Conservation (phyloP, 495 filamentous ascomycete genomes). For the Neurospora sp. region DNA sequence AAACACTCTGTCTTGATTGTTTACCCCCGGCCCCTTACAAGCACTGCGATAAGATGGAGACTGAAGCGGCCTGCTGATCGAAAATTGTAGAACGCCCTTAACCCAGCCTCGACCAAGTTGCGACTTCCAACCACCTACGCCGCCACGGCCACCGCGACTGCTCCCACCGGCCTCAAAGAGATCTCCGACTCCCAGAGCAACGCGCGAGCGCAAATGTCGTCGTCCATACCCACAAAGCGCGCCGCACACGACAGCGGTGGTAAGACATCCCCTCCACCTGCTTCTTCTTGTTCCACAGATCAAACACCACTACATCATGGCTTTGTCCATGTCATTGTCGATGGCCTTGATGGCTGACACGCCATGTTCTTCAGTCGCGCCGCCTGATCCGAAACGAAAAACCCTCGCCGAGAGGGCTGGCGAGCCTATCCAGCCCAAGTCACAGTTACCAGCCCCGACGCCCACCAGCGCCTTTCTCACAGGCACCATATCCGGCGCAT, state of each 20-base stretch:
- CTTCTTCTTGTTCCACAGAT: neutral
- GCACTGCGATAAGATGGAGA: neutral
- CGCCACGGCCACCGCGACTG: conserved; percentile 1
- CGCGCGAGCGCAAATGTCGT: conserved; percentile 46
- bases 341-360: conserved; percentile 10
- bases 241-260: conserved; percentile 24
- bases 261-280: neutral
- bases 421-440: conserved; percentile 29
- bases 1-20: neutral
- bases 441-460: conserved; percentile 8
- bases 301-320: neutral
- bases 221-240: conserved; percentile 41
- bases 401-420: conserved; percentile 48
- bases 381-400: conserved; percentile 48
- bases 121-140: neutral
- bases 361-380: conserved; percentile 20
- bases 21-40: neutral
- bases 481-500: conserved; percentile 11
- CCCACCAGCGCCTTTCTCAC: neutral
- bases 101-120: neutral
- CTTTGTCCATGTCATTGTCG: neutral
- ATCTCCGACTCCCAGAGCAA: conserved; percentile 56
- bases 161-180: conserved; percentile 24
- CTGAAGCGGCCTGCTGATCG: neutral
- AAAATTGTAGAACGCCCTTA: neutral